Percentiles rank a stretch among this genome's conserved stretches.
phyloP scores from a whole-genome alignment of 805 yeast genomes.

The Cyberlindnera misumaiensis region DNA sequence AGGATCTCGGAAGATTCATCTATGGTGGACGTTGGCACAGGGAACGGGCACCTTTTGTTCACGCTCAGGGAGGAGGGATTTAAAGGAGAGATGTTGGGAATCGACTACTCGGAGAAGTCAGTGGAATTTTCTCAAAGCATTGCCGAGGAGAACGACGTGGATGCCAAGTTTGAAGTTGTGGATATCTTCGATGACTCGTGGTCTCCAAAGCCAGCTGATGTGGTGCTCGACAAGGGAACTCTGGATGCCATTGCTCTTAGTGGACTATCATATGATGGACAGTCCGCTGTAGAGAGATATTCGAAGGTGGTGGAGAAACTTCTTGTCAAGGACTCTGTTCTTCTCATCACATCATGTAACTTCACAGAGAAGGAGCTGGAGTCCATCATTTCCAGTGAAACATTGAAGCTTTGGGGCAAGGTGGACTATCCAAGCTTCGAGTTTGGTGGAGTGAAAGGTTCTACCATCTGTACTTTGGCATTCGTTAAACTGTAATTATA shows the following conservation, averaged over 20 bases:
- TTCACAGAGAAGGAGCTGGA: constrained; percentile 78
- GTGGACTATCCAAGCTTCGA: constrained; percentile 76
- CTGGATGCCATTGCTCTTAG: constrained; percentile 93
- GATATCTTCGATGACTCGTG: constrained; percentile 52
- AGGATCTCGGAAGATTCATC: constrained; percentile 27
- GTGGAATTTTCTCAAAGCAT: constrained; percentile 65
- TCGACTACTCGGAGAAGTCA: constrained; percentile 84
- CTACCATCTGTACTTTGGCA: constrained; percentile 82
- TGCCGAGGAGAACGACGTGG: constrained; percentile 36
- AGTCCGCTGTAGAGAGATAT: constrained; percentile 53
- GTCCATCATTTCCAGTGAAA: constrained; percentile 39
- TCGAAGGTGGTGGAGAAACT: constrained; percentile 51
- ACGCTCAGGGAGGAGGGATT: constrained; percentile 59
- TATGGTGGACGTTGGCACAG: constrained; percentile 86
- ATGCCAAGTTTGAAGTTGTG: constrained; percentile 51
- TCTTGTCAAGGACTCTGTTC: constrained; percentile 49
- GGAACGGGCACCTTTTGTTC: constrained; percentile 87
- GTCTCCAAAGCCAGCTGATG: constrained; percentile 39
- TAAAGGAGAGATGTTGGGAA: constrained; percentile 55
- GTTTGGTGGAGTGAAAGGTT: constrained; percentile 87
- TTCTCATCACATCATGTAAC: constrained; percentile 86
- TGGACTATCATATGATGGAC: constrained; percentile 41
- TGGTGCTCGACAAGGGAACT: constrained; percentile 91
- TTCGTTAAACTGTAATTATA: constrained; percentile 38
- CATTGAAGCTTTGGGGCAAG: constrained; percentile 52